Percentiles rank a stretch among this genome's conserved stretches.
phyloP scores from a whole-genome alignment of 169 alveolate genomes.

The Theileria annulata region DNA sequence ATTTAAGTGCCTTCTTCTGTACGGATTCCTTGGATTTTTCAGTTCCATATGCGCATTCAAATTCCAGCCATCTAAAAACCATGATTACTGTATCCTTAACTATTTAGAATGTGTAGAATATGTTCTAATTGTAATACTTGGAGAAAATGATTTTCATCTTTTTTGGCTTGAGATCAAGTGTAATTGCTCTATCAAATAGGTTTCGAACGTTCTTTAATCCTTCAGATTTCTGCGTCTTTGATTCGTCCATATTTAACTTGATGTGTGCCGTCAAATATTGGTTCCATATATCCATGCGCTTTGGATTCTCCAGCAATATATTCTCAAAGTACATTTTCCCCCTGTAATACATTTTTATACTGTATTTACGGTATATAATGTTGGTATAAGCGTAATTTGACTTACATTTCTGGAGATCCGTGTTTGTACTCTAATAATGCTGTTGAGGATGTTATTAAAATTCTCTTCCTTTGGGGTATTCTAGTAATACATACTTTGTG shows the following conservation, averaged over 20 bases:
- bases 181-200: conserved; percentile 62
- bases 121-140: conserved; percentile 24
- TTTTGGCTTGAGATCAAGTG: conserved; percentile 66
- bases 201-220: conserved; percentile 51
- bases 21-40: conserved; percentile 73
- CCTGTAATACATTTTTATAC: conserved; percentile 20
- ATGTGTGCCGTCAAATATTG: conserved; percentile 79
- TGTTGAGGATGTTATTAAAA: conserved; percentile 73
- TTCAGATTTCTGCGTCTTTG: conserved; percentile 36
- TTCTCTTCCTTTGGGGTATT: conserved; percentile 66
- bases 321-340: conserved; percentile 83
- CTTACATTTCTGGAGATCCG: conserved; percentile 72
- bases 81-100: conserved; percentile 32
- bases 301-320: conserved; percentile 78
- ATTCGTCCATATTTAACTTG: conserved; percentile 59
- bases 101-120: conserved; percentile 5
- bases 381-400: not conserved
- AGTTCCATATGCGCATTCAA: conserved; percentile 79
- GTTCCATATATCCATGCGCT: conserved; percentile 84
- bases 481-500: conserved; percentile 57
- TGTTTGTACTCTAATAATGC: conserved; percentile 80
- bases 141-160: conserved; percentile 65
- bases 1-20: conserved; percentile 77
- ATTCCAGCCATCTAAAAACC: conserved; percentile 78
- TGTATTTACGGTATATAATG: not conserved